Base-by-base conservation (phyloP, 306 rosid species). In the Cucurbita maxima region DNA sequence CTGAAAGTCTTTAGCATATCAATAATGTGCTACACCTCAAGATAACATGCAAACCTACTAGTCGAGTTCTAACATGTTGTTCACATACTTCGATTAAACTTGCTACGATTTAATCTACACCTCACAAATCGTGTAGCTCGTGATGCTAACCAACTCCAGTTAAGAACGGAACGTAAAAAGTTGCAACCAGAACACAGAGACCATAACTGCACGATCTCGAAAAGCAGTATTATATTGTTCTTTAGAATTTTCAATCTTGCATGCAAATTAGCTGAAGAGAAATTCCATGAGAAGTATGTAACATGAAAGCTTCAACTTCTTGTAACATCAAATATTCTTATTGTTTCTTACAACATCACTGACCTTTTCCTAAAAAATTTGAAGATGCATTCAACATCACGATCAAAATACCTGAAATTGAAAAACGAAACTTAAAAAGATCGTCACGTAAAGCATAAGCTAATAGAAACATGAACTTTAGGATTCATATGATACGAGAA, bases 301-400 rank as follows among this genome's bases (percentile, higher is more conserved):
- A 44, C 72, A 5, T 45, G 55, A 37, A 67, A 10, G 11, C 6
- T 64, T 67, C n/a, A 66, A 45, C 55, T 64, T 64, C 71, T 64
- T 19, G 11, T 37, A 41, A 19, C 30, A 18, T 64, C 14, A 41
- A 66, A 66, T 11, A 66, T 44, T 47, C 34, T 43, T 20, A 30
- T 30, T 30, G 34, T 30, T 30, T 30, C 34, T 30, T 30, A 30
- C 34, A 30, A 30, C 34, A 30, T 30, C 34, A 83, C 96, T 52
- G 60, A 92, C 96, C 98, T 88, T 83, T 86, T 92, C 62, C 87
- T 83, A 76, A 92, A 92, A 82, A 90, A 90, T 86, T 90, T 93
- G 12, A 90, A 87, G 79, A 90, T 73, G 47, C 97, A 93, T 83
- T 90, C 97, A 77, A 93, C 92, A 79, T 93, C 98, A 76, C 97